Percentiles rank a stretch among this genome's conserved stretches.
These are phyloP conservation scores for Camelina sativa DNA, from an alignment of 345 rosid species.

Conservation along the genomic window DNA sequence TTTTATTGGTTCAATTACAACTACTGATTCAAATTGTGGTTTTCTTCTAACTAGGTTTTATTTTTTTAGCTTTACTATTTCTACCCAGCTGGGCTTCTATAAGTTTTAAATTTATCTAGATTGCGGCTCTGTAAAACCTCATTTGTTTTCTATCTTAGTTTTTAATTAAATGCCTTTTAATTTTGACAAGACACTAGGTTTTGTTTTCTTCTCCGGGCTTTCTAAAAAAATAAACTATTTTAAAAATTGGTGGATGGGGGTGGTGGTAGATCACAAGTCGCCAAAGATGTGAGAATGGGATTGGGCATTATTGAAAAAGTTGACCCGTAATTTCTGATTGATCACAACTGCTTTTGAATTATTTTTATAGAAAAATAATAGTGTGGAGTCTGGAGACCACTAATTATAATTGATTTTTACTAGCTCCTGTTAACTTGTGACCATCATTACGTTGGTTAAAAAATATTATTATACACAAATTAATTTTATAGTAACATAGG, in stretches of 20 bases:
- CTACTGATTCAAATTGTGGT: too few relatives aligned
- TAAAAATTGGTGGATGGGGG: conserved; percentile 45
- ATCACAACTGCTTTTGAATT: conserved; percentile 36
- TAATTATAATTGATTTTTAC: conserved; percentile 28
- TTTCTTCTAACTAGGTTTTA: too few relatives aligned
- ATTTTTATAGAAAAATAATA: not conserved
- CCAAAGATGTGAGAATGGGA: conserved; percentile 39
- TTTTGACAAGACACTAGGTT: conserved; percentile 31
- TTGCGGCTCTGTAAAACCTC: too few relatives aligned
- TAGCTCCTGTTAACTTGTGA: conserved; percentile 20
- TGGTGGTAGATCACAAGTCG: conserved; percentile 44
- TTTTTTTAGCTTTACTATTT: too few relatives aligned
- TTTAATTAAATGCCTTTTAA: too few relatives aligned
- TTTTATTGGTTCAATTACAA: too few relatives aligned
- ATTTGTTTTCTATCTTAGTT: too few relatives aligned
- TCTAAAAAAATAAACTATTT: not conserved
- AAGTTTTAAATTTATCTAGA: too few relatives aligned
- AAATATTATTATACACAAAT: not conserved
- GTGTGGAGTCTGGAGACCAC: conserved; percentile 25
- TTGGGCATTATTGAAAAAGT: conserved; percentile 35
- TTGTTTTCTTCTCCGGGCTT: conserved; percentile 22
- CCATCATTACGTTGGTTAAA: conserved; percentile 20
- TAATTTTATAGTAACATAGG: conserved; percentile 20
- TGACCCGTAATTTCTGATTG: conserved; percentile 42
- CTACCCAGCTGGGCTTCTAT: too few relatives aligned